Base-by-base conservation (phyloP, 768 basidiomycete species). In the Agrocybe chaxingu region DNA sequence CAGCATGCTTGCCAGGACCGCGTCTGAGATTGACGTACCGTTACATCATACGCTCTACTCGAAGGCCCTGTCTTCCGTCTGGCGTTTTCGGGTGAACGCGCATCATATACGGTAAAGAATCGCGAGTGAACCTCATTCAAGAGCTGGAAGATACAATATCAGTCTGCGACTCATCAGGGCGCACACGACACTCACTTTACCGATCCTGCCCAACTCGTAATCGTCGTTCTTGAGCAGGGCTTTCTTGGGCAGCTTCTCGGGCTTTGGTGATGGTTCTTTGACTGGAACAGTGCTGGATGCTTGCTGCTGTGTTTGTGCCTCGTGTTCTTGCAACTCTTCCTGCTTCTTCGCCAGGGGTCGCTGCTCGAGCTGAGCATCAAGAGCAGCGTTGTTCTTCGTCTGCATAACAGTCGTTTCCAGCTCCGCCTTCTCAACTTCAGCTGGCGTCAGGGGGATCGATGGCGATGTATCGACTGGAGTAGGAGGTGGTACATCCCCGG, bases 181-280 rank as follows among this genome's bases (percentile, higher is more conserved):
- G 19, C 36, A 7, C 12, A 45, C 31, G 31, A 42, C 54, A 47
- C 47, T 37, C 59, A 93, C 94, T 69, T 76, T 79, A 51, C 80
- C 77, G n/a, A 99, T 74, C 38, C 96, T 75, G 8, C 73, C 70
- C 39, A 99, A 74, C 70, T 99, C 96, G 19, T 66, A 62, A 63
- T 98, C 96, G 54, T 95, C 83, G 52, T 93, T 90, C 69, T 87
- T 94, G 44, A 98, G 68, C 31, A 98, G 66, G 0, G 92, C 89
- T 63, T 87, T 91, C 50, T 78, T 79, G 12, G 71, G 70, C 19
- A 62, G 62, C 56, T 79, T 80, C 50, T 81, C 79, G 3, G 66
- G 64, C 43, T 71, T 71, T 55, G 62, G 54, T 31, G 57, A 51
- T 19, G 59, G 45, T 16, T 59, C 55, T 48, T 57, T 48, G 19